These are phyloP conservation scores for Globisporangium spinosum DNA, from an alignment of 352 stramenopile species.

Conservation along the genomic window DNA sequence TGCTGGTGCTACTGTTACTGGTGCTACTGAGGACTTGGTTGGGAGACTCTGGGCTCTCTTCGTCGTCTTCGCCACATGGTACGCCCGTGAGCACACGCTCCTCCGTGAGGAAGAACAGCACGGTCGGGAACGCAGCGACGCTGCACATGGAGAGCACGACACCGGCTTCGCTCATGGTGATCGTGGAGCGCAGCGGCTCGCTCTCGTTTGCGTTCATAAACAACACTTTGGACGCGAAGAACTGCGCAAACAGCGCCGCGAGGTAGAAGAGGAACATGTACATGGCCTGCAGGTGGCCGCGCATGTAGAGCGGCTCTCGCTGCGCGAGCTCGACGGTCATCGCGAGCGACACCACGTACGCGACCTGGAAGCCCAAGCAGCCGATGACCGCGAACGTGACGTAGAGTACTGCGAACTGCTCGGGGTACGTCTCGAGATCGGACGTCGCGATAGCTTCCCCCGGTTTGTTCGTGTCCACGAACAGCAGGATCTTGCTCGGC, in stretches of 20 bases:
- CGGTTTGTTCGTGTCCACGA: constrained; percentile 13
- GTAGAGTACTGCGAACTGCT: constrained; percentile 21
- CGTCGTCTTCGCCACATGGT: neutral
- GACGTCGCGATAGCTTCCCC: constrained; percentile 17
- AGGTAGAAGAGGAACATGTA: constrained; percentile 45
- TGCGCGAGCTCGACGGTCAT: constrained; percentile 52
- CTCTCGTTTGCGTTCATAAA: constrained; percentile 17
- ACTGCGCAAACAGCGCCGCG: constrained; percentile 25
- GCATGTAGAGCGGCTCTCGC: constrained; percentile 38
- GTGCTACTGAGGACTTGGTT: neutral
- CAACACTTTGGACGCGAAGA: constrained; percentile 27
- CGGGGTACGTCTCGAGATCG: constrained; percentile 15
- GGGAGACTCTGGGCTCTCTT: neutral
- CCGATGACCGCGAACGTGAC: constrained; percentile 35
- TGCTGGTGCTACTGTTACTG: constrained; percentile 7
- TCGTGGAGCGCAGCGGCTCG: constrained; percentile 17
- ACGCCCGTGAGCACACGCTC: constrained; percentile 8
- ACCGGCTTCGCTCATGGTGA: constrained; percentile 23
- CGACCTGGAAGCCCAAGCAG: constrained; percentile 32
- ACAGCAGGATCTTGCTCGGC: constrained; percentile 17
- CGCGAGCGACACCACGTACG: constrained; percentile 39
- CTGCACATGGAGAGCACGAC: constrained; percentile 22
- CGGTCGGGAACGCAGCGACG: constrained; percentile 29
- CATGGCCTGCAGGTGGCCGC: constrained; percentile 40
- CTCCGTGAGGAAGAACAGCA: constrained; percentile 38